A percentile compares a stretch with the other conserved stretches of the same genome.
Conservation (phyloP, 176 grass and related monocot genomes). For the Juncus inflexus region DNA sequence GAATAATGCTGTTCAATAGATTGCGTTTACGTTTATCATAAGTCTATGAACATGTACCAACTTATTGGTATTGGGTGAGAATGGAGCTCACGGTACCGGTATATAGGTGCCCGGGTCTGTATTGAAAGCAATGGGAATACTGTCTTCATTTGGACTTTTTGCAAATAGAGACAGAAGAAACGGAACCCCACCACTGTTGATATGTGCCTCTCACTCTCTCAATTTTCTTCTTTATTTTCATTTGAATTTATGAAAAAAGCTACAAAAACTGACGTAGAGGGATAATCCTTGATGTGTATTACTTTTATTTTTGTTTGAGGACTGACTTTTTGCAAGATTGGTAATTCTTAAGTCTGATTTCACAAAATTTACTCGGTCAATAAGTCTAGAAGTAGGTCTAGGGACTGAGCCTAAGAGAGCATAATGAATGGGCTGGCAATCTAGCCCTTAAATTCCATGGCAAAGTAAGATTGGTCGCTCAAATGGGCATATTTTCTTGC, state of each 20-base stretch:
- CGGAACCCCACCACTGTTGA: conserved; percentile 7
- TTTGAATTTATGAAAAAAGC: conserved; percentile 8
- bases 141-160: conserved; percentile 21
- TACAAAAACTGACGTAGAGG: not conserved
- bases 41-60: not conserved
- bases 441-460: not conserved
- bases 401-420: too few species aligned
- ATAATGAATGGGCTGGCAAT: not conserved
- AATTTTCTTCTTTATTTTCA: not conserved
- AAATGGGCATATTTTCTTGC: conserved; percentile 1
- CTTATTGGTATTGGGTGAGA: not conserved
- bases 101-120: not conserved
- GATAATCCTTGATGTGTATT: conserved; percentile 3
- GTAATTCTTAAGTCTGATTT: too few species aligned
- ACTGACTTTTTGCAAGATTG: too few species aligned
- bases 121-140: not conserved
- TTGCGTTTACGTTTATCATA: too few species aligned
- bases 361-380: too few species aligned
- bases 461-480: conserved; percentile 17
- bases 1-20: too few species aligned
- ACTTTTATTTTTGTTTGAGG: too few species aligned
- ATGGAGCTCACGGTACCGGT: not conserved
- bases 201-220: conserved; percentile 2
- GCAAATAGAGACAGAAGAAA: conserved; percentile 18
- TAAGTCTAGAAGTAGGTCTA: too few species aligned